Base-by-base conservation (phyloP, 306 rosid species). In the Cucumis hystrix region DNA sequence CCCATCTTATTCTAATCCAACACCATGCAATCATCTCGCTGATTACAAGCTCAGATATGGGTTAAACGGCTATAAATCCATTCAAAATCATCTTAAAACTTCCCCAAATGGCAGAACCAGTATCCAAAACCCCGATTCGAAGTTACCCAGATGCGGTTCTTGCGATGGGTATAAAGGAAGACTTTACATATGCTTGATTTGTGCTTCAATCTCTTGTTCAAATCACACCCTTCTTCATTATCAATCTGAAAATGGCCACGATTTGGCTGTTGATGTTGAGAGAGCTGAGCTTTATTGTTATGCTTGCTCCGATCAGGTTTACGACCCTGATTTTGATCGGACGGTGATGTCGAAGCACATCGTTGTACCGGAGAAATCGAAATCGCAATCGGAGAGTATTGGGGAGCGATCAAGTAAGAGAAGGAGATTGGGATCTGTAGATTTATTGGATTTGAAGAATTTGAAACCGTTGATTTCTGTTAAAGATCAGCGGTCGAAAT, bases 261-360 rank as follows among this genome's bases (percentile, higher is more conserved):
- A 70, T 79, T 47, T 91, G 72, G 89, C 91, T 61, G 90, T 93
- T n/a, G 98, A 93, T 80, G 60, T 82, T 20, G 87, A 88, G 79
- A 93, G 97, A 83, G 92, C 90, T n/a, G 97, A 93, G 88, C 93
- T 93, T 68, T 90, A 79, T 77, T 93, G 98, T 83, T 86, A 83
- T 40, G 67, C 81, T 54, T 93, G 98, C 86, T 37, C 86, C 66
- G 98, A 93, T 87, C 98, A 93, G 85, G 76, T 91, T 55, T 93
- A 91, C 68, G 98, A 93, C 80, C 92, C 96, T 45, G 96, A 93
- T 85, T 93, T 91, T 76, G 98, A 93, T 79, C 87, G 83, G 80
- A 74, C 71, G 75, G 96, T 93, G 78, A 87, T 93, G 97, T 79
- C 86, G 71, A 91, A 90, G 62, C 91, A 87, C 86, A 85, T 84